Percentiles rank a stretch among this genome's conserved stretches.
phyloP scores from a whole-genome alignment of 1,139 yeast species.

The Yamadazyma atmosphaerica region DNA sequence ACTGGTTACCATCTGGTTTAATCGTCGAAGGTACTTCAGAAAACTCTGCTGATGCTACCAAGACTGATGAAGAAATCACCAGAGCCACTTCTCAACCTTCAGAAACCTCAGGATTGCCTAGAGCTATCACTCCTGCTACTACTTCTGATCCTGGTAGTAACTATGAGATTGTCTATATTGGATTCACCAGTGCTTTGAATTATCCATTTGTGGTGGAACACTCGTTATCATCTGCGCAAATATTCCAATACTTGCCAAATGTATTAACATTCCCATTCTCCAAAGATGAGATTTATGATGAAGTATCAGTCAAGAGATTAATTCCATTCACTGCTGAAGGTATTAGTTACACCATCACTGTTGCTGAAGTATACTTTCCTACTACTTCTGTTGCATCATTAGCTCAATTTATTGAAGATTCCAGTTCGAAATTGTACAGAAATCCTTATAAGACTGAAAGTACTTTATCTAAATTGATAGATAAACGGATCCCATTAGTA shows the following conservation, averaged over 20 bases:
- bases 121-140: constrained; percentile 61
- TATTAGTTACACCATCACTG: constrained; percentile 61
- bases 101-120: constrained; percentile 59
- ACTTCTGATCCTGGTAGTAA: constrained; percentile 47
- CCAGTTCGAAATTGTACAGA: constrained; percentile 49
- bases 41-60: constrained; percentile 15
- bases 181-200: constrained; percentile 68
- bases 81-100: constrained; percentile 32
- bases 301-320: constrained; percentile 57
- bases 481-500: constrained; percentile 60
- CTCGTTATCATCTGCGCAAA: constrained; percentile 71
- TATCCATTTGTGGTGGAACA: constrained; percentile 70
- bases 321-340: constrained; percentile 62
- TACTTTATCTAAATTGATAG: constrained; percentile 58
- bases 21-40: constrained; percentile 31
- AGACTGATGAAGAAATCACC: constrained; percentile 32
- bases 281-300: constrained; percentile 25
- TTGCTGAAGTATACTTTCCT: constrained; percentile 77
- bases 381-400: constrained; percentile 44
- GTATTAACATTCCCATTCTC: constrained; percentile 56
- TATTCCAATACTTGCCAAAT: constrained; percentile 67
- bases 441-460: constrained; percentile 48
- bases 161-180: constrained; percentile 61
- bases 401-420: constrained; percentile 41
- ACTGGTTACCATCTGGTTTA: constrained; percentile 55